phyloP scores from a whole-genome alignment of 176 grass and related monocot species.

The Carex cristatella region DNA sequence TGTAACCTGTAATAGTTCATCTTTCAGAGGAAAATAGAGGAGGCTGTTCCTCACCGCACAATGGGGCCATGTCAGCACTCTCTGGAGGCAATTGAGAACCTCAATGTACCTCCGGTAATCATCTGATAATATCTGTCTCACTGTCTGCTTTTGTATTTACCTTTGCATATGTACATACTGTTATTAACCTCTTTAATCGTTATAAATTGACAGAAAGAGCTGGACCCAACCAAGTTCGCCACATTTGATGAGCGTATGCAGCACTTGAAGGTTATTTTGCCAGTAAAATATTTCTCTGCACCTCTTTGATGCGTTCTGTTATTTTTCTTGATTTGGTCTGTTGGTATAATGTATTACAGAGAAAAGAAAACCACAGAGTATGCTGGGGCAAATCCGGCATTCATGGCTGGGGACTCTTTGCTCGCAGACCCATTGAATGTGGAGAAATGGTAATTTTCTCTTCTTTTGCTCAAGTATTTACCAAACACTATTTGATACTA shows the following conservation, averaged over 20 bases:
- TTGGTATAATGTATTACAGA: constrained; percentile 48
- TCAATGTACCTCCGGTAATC: constrained; percentile 35
- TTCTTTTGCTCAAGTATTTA: constrained; percentile 12
- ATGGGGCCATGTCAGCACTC: constrained; percentile 78
- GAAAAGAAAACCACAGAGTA: constrained; percentile 68
- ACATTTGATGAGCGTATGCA: constrained; percentile 69
- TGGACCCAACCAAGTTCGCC: constrained; percentile 38
- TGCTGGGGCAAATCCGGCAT: constrained; percentile 81
- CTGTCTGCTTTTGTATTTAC: not conserved
- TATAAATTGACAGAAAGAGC: constrained; percentile 51
- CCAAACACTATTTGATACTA: not conserved
- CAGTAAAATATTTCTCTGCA: not conserved
- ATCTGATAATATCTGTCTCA: not conserved
- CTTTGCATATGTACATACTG: not conserved
- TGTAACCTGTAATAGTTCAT: not conserved
- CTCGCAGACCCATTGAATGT: constrained; percentile 75
- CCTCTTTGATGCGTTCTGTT: constrained; percentile 21
- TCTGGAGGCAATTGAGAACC: constrained; percentile 51
- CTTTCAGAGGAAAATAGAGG: constrained; percentile 52
- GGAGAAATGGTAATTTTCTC: constrained; percentile 78
- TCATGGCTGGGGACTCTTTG: constrained; percentile 98
- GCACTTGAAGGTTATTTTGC: constrained; percentile 62
- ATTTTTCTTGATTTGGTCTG: constrained; percentile 16
- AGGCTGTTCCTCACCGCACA: constrained; percentile 57
- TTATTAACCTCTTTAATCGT: constrained; percentile 23